phyloP scores from a whole-genome alignment of 345 rosid species.

The Eucalyptus pauciflora region DNA sequence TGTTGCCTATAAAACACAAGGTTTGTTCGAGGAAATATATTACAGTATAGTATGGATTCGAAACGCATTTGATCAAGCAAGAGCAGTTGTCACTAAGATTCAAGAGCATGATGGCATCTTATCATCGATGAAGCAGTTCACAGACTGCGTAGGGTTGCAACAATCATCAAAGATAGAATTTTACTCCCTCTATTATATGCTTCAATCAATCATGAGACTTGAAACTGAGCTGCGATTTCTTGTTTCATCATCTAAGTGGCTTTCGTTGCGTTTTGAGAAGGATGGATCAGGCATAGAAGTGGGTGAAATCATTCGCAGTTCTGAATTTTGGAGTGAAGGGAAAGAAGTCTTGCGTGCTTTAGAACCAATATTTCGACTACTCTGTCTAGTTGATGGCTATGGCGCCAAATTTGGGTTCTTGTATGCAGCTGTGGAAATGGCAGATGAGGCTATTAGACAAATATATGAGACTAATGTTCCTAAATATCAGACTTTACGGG shows the following conservation, averaged over 20 bases:
- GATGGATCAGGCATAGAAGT: background rate
- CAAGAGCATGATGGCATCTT: too few species aligned
- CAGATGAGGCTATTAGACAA: background rate
- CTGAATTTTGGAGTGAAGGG: background rate
- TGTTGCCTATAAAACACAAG: too few species aligned
- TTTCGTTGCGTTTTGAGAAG: background rate
- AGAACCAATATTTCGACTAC: background rate
- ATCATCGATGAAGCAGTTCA: accelerated
- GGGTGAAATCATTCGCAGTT: background rate
- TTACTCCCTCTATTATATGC: background rate
- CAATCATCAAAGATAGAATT: background rate
- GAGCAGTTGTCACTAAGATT: too few species aligned
- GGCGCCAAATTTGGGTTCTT: background rate
- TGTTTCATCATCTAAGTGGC: background rate
- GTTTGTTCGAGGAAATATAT: accelerated
- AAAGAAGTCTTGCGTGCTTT: background rate
- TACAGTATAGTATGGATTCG: accelerated
- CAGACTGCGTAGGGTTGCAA: background rate
- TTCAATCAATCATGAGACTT: background rate
- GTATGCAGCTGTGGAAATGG: background rate
- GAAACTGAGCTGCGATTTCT: background rate
- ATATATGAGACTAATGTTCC: background rate
- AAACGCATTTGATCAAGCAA: too few species aligned
- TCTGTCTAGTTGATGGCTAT: background rate
- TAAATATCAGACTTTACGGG: background rate